phyloP scores from a whole-genome alignment of 2,329 filamentous ascomycete genomes.

The Epichloe bromicola region DNA sequence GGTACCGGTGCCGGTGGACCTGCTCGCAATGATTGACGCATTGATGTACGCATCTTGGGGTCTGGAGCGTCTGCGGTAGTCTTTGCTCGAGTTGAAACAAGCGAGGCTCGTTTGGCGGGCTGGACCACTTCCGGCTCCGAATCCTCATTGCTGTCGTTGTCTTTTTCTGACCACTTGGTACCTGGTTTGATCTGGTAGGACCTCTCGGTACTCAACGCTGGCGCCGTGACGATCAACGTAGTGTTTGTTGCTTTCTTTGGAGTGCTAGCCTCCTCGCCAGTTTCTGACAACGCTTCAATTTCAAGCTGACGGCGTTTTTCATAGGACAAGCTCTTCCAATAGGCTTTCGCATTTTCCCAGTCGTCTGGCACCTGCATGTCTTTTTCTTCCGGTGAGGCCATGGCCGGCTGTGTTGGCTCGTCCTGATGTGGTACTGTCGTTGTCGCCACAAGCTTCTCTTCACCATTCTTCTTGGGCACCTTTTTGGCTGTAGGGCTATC shows the following conservation, averaged over 20 bases:
- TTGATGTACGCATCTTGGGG: conserved; percentile 32
- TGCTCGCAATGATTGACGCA: conserved; percentile 36
- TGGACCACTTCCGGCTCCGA: background rate
- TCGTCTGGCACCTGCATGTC: conserved; percentile 25
- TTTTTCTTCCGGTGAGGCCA: background rate
- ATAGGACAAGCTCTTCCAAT: conserved; percentile 53
- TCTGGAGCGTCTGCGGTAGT: background rate
- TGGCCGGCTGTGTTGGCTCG: background rate
- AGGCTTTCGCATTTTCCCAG: conserved; percentile 56
- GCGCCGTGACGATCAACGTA: conserved; percentile 15
- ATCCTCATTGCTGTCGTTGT: conserved; percentile 5
- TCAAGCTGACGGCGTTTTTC: conserved; percentile 52
- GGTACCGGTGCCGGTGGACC: conserved; percentile 12
- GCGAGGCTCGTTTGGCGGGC: conserved; percentile 2
- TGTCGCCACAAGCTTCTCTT: background rate
- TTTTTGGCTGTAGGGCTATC: conserved; percentile 36
- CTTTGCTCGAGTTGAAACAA: background rate
- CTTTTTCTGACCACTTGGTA: conserved; percentile 15
- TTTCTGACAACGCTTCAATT: conserved; percentile 41
- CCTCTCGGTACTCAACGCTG: conserved; percentile 11
- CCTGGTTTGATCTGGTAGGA: conserved; percentile 28
- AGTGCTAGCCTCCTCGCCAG: conserved; percentile 30
- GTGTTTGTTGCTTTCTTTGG: conserved; percentile 10
- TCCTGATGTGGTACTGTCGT: background rate
- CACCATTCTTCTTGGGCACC: conserved; percentile 11